These are phyloP conservation scores for Colletotrichum acutatum DNA, from an alignment of 2,329 filamentous ascomycete genomes.

Conservation along the genomic window DNA sequence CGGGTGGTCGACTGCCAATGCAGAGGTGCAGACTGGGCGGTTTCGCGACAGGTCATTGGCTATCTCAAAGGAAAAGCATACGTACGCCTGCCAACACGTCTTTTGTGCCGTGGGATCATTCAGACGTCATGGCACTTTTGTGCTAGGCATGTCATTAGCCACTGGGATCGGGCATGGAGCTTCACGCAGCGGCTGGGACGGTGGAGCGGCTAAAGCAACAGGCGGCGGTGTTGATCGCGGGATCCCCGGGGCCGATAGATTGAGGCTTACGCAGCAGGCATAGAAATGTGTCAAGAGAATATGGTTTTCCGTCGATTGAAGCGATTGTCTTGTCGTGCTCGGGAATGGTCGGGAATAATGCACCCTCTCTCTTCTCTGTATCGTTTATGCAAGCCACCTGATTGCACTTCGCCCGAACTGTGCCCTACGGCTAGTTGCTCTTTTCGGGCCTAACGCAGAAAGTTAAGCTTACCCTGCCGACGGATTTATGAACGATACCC, in stretches of 20 bases:
- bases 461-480: constrained; percentile 25
- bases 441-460: constrained; percentile 3
- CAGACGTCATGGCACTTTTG: constrained; percentile 34
- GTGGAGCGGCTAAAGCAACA: constrained; percentile 22
- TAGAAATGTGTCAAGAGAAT: constrained; percentile 19
- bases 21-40: constrained; percentile 18
- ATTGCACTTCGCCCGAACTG: constrained; percentile 14
- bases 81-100: constrained; percentile 26
- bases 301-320: neutral
- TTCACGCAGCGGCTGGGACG: constrained; percentile 10
- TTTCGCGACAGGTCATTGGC: constrained; percentile 24
- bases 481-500: neutral
- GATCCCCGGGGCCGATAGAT: constrained; percentile 28
- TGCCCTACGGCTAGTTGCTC: neutral
- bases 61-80: constrained; percentile 19
- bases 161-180: constrained; percentile 12
- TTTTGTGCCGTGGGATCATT: constrained; percentile 25
- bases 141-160: constrained; percentile 21
- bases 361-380: neutral
- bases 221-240: constrained; percentile 31
- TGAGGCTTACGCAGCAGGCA: constrained; percentile 33
- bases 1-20: constrained; percentile 16
- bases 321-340: neutral
- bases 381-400: constrained; percentile 4
- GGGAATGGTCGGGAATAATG: constrained; percentile 25